Evolutionary conservation across 106 monocot species (phyloP), one percentile per base, ranked within the genome.

Genomic region (Vanilla planifolia): DNA sequence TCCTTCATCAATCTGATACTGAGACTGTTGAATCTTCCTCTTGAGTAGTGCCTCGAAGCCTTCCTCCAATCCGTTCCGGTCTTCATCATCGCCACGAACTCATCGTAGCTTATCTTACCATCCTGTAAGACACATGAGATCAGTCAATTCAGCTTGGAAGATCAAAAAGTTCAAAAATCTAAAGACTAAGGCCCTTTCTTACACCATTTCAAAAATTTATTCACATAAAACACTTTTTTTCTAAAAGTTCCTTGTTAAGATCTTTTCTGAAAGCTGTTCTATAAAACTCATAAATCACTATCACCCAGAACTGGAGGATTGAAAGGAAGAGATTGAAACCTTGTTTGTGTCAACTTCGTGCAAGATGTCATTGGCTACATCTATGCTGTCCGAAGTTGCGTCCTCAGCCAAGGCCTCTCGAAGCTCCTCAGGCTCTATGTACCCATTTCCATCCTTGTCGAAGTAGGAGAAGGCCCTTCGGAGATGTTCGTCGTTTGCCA

Each of bases 301-400:
- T n/a, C n/a, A n/a, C n/a, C n/a, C n/a, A n/a, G n/a, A n/a, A n/a
- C n/a, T n/a, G 40, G 2, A 7, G 40, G 40, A 40, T 40, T 7
- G 7, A 14, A 7, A 14, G 40, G 40, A 45, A 5, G 17, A 45
- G 2, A 0, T 32, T 57, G 0, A 28, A 35, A 96, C 96, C 89
- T 96, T 96, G 65, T 91, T 91, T 1, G 81, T 82, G 64, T 96
- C 96, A 13, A 96, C 87, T 86, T 96, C 96, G 61, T 79, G 87
- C 26, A 96, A 72, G 57, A 96, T 87, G 73, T 96, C 96, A 51
- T 81, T 87, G 20, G 74, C 90, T 0, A 96, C 72, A 62, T 87
- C 96, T 22, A 61, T 73, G 63, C 58, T 77, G 36, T 77, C 75
- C 35, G 67, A 8, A 43, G 81, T 76, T 32, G 84, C 96, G 59